These are phyloP conservation scores for Trametes cubensis DNA, from an alignment of 768 basidiomycete species.

Conservation along the genomic window DNA sequence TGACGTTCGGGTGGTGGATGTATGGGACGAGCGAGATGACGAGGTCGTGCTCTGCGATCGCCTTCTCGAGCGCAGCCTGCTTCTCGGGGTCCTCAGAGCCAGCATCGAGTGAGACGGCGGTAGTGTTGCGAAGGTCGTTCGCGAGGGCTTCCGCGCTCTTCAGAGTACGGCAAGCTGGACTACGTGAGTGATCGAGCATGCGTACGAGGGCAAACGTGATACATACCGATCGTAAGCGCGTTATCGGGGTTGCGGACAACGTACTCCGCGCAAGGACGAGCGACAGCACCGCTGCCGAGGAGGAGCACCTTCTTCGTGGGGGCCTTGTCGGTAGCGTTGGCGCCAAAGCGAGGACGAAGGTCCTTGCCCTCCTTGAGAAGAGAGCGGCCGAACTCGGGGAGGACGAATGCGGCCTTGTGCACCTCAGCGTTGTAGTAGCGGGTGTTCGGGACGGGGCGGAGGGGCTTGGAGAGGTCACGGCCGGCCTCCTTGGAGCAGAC, in stretches of 20 bases:
- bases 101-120: slow-evolving; percentile 83
- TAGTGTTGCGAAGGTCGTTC: slow-evolving; percentile 67
- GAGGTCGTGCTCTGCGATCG: slow-evolving; percentile 84
- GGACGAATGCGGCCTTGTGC: slow-evolving; percentile 81
- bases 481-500: slow-evolving; percentile 78
- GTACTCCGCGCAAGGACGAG: slow-evolving; percentile 95
- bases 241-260: slow-evolving; percentile 81
- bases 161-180: slow-evolving; percentile 84
- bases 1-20: slow-evolving; percentile 85
- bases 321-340: slow-evolving; percentile 44
- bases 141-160: slow-evolving; percentile 71
- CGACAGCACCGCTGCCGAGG: slow-evolving; percentile 94
- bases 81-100: slow-evolving; percentile 39
- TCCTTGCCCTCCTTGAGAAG: slow-evolving; percentile 74
- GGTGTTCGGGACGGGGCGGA: slow-evolving; percentile 71
- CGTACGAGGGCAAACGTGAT: background rate
- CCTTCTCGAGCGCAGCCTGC: slow-evolving; percentile 71
- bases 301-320: slow-evolving; percentile 77
- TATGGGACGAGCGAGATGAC: slow-evolving; percentile 98
- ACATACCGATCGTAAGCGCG: slow-evolving; percentile 79
- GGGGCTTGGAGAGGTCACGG: slow-evolving; percentile 70
- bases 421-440: slow-evolving; percentile 85
- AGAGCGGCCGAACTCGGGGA: slow-evolving; percentile 89
- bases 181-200: background rate
- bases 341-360: slow-evolving; percentile 76